Evolutionary conservation across 2,329 filamentous ascomycete species (phyloP).

Genomic region (Aureobasidium sp.): DNA sequence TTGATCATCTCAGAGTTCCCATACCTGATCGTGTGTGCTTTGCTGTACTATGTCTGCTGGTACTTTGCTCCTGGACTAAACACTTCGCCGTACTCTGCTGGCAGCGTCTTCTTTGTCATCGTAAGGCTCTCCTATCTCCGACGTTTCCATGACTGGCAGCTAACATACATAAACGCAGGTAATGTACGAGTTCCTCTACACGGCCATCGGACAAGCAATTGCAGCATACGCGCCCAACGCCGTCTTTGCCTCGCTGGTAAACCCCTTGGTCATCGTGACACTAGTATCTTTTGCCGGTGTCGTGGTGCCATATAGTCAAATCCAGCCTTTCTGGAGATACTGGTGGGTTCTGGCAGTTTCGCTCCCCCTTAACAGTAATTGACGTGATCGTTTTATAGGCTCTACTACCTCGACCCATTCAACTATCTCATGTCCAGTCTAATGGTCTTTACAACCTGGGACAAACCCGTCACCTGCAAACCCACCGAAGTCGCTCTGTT

Average conservation of each 20-base stretch:
- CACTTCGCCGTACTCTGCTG: conserved; percentile 50
- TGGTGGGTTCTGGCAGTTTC: neutral
- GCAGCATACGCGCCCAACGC: conserved; percentile 61
- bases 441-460: conserved; percentile 50
- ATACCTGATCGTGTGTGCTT: conserved; percentile 51
- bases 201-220: conserved; percentile 54
- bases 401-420: conserved; percentile 55
- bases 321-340: conserved; percentile 65
- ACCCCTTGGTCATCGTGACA: conserved; percentile 32
- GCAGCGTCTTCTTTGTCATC: conserved; percentile 29
- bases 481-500: conserved; percentile 32
- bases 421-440: conserved; percentile 25
- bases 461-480: conserved; percentile 27
- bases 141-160: neutral
- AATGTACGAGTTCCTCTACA: conserved; percentile 57
- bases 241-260: conserved; percentile 56
- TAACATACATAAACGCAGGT: conserved; percentile 29
- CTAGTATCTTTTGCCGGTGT: conserved; percentile 44
- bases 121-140: neutral
- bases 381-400: conserved; percentile 26
- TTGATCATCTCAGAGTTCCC: conserved; percentile 59
- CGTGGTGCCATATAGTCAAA: conserved; percentile 46
- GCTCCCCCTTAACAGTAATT: neutral
- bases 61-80: conserved; percentile 56
- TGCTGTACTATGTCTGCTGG: conserved; percentile 56